Base-by-base conservation (phyloP, 2,329 filamentous ascomycete genomes). In the Trichoderma simmonsii region DNA sequence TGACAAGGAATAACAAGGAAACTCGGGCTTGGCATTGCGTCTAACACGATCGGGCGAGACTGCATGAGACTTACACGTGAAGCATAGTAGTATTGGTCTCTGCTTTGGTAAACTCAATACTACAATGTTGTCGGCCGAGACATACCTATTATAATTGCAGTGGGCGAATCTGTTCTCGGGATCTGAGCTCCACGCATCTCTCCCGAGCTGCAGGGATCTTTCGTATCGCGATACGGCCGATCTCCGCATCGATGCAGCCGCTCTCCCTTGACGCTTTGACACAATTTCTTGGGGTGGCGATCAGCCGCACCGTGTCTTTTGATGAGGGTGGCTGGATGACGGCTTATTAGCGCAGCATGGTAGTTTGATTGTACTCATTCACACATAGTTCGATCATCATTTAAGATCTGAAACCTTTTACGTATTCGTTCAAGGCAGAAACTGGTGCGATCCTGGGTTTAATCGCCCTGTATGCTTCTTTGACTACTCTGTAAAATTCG, bases 231-330 rank as follows among this genome's bases (percentile, higher is more conserved):
- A 32, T 60, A 60, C 14, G n/a, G 36, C 65, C 65, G 65, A 60
- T 69, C 65, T 56, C 65, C 36, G 56, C 65, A 60, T 36, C 32
- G 18, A 48, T 32, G 60, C 34, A 32, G 54, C 65, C 65, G 34
- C 54, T 51, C 56, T 60, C 65, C 36, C 65, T 60, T 60, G 65
- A 69, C 26, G 28, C 64, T 60, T 60, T 61, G 51, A 18, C 56
- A 15, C n/a, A 32, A 12, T 26, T 24, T 4, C 54, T 60, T 43
- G 15, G 36, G 54, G 21, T 14, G 21, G 43, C 30, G 7, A 60
- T 60, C 56, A 48, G 65, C 56, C 65, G 65, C 65, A 48, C 34
- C 28, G 60, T 61, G 36, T 26, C n/a, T 51, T 60, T 60, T 69
- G 39, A 28, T 28, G 14, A 21, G 24, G 39, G n/a, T 48, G 54